These are phyloP conservation scores for Ustilago curta DNA, from an alignment of 1,284 basidiomycete genomes.

Conservation along the genomic window DNA sequence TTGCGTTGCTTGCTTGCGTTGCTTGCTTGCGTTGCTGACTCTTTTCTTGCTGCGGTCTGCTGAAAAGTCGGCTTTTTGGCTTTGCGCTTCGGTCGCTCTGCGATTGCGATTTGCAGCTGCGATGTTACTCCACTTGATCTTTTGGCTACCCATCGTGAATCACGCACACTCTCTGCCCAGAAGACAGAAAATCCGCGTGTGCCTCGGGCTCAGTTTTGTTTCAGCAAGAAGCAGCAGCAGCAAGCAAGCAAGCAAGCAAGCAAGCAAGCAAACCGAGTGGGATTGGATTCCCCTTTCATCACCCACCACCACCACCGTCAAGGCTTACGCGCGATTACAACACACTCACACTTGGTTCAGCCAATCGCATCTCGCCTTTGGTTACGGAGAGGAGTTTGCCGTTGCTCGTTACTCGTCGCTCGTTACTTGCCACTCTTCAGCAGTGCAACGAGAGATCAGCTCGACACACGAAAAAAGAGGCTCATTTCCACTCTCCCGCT, in stretches of 20 bases:
- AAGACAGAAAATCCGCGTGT: neutral
- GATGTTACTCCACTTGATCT: neutral
- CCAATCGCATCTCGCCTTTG: neutral
- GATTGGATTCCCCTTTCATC: neutral
- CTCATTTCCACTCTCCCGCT: neutral
- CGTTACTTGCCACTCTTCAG: neutral
- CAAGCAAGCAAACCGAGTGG: neutral
- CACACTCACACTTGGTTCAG: neutral
- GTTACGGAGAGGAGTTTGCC: neutral
- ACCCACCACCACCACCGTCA: slow-evolving; percentile 4
- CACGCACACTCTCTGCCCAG: too few species aligned
- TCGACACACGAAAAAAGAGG: neutral
- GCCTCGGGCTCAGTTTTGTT: neutral
- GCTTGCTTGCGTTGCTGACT: too few species aligned
- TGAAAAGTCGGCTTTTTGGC: neutral
- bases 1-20: too few species aligned
- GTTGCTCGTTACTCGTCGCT: slow-evolving; percentile 1
- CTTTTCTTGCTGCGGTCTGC: neutral
- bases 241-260: neutral
- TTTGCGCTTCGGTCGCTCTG: too few species aligned
- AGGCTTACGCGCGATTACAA: neutral
- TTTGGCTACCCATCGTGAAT: neutral
- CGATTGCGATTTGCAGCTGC: too few species aligned
- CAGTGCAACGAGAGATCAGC: slow-evolving; percentile 1
- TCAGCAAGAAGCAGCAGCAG: neutral